These are phyloP conservation scores for Letharia columbiana DNA, from an alignment of 495 filamentous ascomycete species.

Conservation along the genomic window DNA sequence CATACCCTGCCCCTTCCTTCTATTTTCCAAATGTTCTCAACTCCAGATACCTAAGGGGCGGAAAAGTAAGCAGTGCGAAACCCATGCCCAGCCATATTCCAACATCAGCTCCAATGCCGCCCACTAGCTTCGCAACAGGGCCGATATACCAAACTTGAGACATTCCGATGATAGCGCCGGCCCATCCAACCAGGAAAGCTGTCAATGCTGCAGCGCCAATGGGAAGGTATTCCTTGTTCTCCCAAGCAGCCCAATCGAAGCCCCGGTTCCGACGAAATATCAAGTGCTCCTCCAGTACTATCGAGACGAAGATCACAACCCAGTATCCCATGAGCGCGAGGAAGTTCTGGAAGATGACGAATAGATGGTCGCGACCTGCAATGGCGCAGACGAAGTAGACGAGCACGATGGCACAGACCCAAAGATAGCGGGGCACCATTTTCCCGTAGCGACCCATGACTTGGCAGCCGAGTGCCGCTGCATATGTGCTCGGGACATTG, in stretches of 20 bases:
- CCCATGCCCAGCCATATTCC: conserved; percentile 39
- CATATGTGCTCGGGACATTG: conserved; percentile 61
- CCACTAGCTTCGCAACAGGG: conserved; percentile 42
- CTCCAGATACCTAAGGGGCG: conserved; percentile 37
- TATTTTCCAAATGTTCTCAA: conserved; percentile 34
- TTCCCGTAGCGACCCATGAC: conserved; percentile 41
- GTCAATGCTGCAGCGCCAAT: conserved; percentile 49
- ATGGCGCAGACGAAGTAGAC: conserved; percentile 49
- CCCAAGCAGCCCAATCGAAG: conserved; percentile 52
- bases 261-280: conserved; percentile 40
- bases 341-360: conserved; percentile 50
- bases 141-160: conserved; percentile 52
- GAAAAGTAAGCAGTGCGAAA: conserved; percentile 38
- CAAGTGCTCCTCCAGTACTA: conserved; percentile 44
- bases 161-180: conserved; percentile 55
- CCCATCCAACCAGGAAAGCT: conserved; percentile 55
- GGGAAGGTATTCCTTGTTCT: conserved; percentile 43
- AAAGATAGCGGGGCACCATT: conserved; percentile 42
- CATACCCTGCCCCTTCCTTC: background rate
- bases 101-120: conserved; percentile 30
- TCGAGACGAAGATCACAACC: conserved; percentile 45
- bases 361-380: conserved; percentile 43
- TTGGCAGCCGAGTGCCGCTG: conserved; percentile 51
- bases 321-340: conserved; percentile 54
- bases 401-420: conserved; percentile 41